phyloP scores from a whole-genome alignment of 1,284 basidiomycete genomes.

The Fomitopsis palustris region DNA sequence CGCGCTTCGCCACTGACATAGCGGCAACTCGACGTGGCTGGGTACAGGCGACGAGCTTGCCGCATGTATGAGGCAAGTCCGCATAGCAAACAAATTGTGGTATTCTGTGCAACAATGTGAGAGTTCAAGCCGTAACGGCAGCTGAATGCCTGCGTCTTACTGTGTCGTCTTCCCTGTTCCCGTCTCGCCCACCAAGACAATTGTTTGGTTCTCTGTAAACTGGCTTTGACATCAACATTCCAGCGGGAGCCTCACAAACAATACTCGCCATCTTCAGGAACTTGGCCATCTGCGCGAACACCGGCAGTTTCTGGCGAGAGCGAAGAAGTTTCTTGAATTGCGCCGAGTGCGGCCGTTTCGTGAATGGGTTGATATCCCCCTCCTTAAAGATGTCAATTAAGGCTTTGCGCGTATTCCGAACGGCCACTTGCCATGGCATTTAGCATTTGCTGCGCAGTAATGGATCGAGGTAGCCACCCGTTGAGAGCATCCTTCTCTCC shows the following conservation, averaged over 20 bases:
- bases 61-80: slow-evolving; percentile 85
- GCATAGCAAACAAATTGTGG: slow-evolving; percentile 96
- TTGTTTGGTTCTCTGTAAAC: slow-evolving; percentile 87
- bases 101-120: slow-evolving; percentile 42
- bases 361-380: slow-evolving; percentile 89
- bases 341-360: slow-evolving; percentile 68
- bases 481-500: slow-evolving; percentile 42
- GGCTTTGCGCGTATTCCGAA: too few species aligned
- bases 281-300: slow-evolving; percentile 91
- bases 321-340: slow-evolving; percentile 89
- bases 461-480: slow-evolving; percentile 57
- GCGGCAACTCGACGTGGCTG: slow-evolving; percentile 97
- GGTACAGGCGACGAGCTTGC: slow-evolving; percentile 94
- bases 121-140: slow-evolving; percentile 7
- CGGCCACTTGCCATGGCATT: slow-evolving; percentile 38
- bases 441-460: slow-evolving; percentile 33
- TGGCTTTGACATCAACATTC: slow-evolving; percentile 39
- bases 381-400: slow-evolving; percentile 49
- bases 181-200: slow-evolving; percentile 97
- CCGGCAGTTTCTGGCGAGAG: slow-evolving; percentile 85
- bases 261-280: slow-evolving; percentile 81
- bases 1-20: slow-evolving; percentile 98
- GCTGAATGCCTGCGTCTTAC: slow-evolving; percentile 39
- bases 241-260: too few species aligned
- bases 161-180: slow-evolving; percentile 99